Base-by-base conservation (phyloP, 1,284 basidiomycete species). In the Xerocomus tenax region DNA sequence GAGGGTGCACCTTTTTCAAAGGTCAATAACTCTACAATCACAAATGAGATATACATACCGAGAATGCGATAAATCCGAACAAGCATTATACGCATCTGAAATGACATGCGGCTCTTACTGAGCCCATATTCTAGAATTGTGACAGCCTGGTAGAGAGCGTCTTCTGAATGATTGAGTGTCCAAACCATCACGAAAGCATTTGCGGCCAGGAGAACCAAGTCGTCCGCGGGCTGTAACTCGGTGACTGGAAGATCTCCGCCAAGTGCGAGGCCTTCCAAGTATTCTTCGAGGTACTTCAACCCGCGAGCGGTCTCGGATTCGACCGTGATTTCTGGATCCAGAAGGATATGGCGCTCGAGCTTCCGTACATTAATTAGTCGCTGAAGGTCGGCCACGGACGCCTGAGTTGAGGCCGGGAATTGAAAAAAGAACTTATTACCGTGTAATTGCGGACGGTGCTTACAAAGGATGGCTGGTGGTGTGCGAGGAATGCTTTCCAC, bases 211-310 rank as follows among this genome's bases (percentile, higher is more conserved):
- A 93, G 72, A 8, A 77, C 84, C 26, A 94, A 74, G 59, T 94
- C 92, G 60, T 95, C 92, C 2, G 81, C 87, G 15, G 86, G 88
- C 60, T 95, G 92, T 41, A 92, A 73, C 58, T 95, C 91, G 0
- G 87, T 88, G 4, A 74, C 67, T 1, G 84, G 78, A 18, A 93
- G 73, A 47, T 75, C 71, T 45, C 71, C 68, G 40, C 87, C 90
- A 3, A 90, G 70, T 15, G 74, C 69, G 13, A 93, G 74, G 8
- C 76, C 84, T 3, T 77, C 71, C 28, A 82, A 65, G 59, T 91
- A 92, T 42, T 76, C 73, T 51, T 72, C 67, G 8, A 76, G 64
- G 61, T 83, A 88, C 30, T 73, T 62, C 23, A 69, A 58, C 10
- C 76, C 80, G 15, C 76, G 73, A 8, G 65, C 60, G 3, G 64